Evolutionary conservation across 345 rosid genomes (phyloP).

Genomic region (Citrus sinensis): DVS_A1.0 CM039166.1:19920001-19920500

Average conservation of each 20-base stretch:
- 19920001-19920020: no score
- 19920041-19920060: no score
- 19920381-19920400: background rate
- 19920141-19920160: no score
- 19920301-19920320: background rate
- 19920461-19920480: slow-evolving; percentile 50
- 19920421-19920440: background rate
- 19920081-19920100: no score
- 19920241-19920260: background rate
- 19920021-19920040: no score
- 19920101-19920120: no score
- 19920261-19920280: background rate
- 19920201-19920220: no score
- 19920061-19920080: rapidly evolving
- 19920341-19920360: background rate
- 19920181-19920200: no score
- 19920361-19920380: background rate
- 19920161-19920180: no score
- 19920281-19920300: background rate
- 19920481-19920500: slow-evolving; percentile 27
- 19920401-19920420: background rate
- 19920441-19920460: slow-evolving; percentile 24
- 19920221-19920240: background rate
- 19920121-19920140: no score
- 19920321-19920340: background rate